These are phyloP conservation scores for Aspergillus pseudonomiae DNA, from an alignment of 2,329 filamentous ascomycete species.

Conservation along the genomic window DNA sequence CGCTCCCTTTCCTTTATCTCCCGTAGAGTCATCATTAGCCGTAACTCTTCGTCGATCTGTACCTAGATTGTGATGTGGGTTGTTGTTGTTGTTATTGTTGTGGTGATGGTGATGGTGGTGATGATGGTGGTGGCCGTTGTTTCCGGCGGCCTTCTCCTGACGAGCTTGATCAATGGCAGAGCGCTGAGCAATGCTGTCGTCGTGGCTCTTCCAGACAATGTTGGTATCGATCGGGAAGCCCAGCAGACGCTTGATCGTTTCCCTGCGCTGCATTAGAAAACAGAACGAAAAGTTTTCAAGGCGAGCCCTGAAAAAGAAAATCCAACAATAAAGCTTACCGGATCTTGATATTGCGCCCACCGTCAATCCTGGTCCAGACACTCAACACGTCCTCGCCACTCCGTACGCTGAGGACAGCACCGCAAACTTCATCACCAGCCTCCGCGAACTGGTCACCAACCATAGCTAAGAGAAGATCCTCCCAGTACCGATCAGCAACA, in stretches of 20 bases:
- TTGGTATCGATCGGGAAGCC: slow-evolving; percentile 85
- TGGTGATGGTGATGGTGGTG: slow-evolving; percentile 37
- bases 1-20: slow-evolving; percentile 45
- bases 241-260: slow-evolving; percentile 90
- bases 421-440: slow-evolving; percentile 90
- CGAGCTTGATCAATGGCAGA: slow-evolving; percentile 88
- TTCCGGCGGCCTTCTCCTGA: slow-evolving; percentile 71
- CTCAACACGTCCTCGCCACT: slow-evolving; percentile 97
- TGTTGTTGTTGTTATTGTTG: slow-evolving; percentile 17
- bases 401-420: slow-evolving; percentile 88
- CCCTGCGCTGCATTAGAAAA: slow-evolving; percentile 55
- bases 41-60: slow-evolving; percentile 47
- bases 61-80: slow-evolving; percentile 31
- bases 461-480: slow-evolving; percentile 86
- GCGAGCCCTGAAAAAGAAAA: neutral
- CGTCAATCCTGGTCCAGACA: slow-evolving; percentile 95
- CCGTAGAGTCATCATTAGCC: slow-evolving; percentile 46
- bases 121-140: slow-evolving; percentile 35
- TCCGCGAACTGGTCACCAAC: slow-evolving; percentile 94
- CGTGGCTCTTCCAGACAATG: slow-evolving; percentile 94
- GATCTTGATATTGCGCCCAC: slow-evolving; percentile 92
- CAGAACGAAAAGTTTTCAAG: neutral
- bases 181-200: slow-evolving; percentile 91
- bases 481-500: slow-evolving; percentile 94
- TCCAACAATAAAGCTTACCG: slow-evolving; percentile 62